phyloP scores from a whole-genome alignment of 1,284 basidiomycete genomes.

The Agroathelia rolfsii region DNA sequence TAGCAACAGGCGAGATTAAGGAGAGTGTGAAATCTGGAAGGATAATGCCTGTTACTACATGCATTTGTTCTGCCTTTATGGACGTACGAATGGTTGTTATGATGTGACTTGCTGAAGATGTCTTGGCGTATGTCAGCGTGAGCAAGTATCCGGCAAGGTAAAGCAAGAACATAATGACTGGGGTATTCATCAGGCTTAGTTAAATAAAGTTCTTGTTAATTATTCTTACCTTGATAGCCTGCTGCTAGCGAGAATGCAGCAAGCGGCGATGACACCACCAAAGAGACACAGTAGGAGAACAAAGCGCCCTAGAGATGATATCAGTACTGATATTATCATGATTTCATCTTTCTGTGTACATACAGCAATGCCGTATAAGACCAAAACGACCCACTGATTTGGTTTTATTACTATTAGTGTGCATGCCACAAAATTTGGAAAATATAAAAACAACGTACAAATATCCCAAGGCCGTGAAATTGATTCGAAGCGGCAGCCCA shows the following conservation, averaged over 20 bases:
- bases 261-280: constrained; percentile 56
- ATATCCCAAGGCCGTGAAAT: constrained; percentile 61
- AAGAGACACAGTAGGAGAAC: constrained; percentile 59
- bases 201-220: constrained; percentile 41
- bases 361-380: constrained; percentile 64
- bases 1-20: constrained; percentile 58
- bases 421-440: not conserved
- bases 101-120: constrained; percentile 38
- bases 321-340: too few relatives aligned
- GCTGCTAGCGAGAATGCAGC: constrained; percentile 67
- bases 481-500: constrained; percentile 49
- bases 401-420: constrained; percentile 2
- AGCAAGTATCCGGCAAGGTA: constrained; percentile 60
- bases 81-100: constrained; percentile 50
- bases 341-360: too few relatives aligned
- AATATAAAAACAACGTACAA: constrained; percentile 35
- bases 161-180: constrained; percentile 26
- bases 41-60: not conserved
- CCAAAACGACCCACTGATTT: constrained; percentile 56
- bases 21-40: constrained; percentile 54
- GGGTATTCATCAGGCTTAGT: not conserved
- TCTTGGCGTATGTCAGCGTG: constrained; percentile 61
- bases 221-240: constrained; percentile 66
- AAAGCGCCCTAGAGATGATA: too few relatives aligned
- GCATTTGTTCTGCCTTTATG: not conserved